Conservation (phyloP, 352 stramenopile genomes). For the Phytophthora europaea region DNA sequence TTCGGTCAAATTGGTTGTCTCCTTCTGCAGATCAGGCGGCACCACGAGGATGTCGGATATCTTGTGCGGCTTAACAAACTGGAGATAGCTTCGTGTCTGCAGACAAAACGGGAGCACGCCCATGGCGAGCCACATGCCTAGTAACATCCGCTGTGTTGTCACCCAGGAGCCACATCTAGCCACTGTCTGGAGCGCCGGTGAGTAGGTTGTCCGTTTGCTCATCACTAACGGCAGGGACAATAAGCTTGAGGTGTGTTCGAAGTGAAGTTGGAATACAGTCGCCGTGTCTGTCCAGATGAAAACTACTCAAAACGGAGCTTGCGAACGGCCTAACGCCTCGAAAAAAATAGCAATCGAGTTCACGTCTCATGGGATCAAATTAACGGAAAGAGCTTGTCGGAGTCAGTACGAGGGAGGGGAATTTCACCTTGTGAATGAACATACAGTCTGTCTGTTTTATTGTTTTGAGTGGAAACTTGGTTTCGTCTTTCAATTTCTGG, state of each 20-base stretch:
- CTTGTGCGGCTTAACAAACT: constrained; percentile 30
- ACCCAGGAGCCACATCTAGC: neutral
- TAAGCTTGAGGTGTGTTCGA: neutral
- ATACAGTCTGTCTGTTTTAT: too few species aligned
- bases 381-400: neutral
- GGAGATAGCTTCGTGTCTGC: constrained; percentile 31
- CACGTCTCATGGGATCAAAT: neutral
- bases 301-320: neutral
- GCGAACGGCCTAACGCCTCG: too few species aligned
- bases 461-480: too few species aligned
- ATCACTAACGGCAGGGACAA: neutral
- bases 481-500: too few species aligned
- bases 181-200: neutral
- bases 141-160: constrained; percentile 10
- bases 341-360: neutral
- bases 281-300: neutral
- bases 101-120: constrained; percentile 25
- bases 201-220: neutral
- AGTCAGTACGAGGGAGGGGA: too few species aligned
- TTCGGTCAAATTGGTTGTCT: constrained; percentile 14
- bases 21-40: neutral
- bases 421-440: too few species aligned
- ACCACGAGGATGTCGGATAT: constrained; percentile 22
- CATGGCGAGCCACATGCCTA: constrained; percentile 21
- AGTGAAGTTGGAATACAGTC: neutral